Evolutionary conservation across 202 grass and related monocot species (phyloP).

Genomic region (Bolboschoenoplectus hybrid): DNA sequence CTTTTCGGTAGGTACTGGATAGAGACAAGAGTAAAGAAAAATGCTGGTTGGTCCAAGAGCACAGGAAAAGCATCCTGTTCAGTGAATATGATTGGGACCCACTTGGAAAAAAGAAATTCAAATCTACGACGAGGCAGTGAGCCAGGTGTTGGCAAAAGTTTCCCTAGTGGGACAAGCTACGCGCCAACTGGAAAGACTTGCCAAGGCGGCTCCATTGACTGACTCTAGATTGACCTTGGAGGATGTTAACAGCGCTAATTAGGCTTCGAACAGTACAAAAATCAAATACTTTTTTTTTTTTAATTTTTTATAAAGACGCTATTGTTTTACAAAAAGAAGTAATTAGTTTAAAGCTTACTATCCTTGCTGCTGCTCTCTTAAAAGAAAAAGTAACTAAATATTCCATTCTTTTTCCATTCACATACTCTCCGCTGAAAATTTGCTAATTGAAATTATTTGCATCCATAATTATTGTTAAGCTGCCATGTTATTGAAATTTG

Average conservation of each 20-base stretch:
- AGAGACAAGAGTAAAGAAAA: neutral
- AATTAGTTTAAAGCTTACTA: neutral
- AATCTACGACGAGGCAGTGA: neutral
- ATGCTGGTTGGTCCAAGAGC: neutral
- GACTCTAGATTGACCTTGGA: neutral
- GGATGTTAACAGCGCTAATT: neutral
- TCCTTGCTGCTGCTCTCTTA: no score
- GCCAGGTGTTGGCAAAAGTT: conserved; percentile 17
- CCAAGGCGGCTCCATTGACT: conserved; percentile 2
- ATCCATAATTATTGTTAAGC: neutral
- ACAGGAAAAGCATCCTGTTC: neutral
- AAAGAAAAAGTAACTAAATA: no score
- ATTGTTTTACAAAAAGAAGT: neutral
- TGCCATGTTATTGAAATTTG: neutral
- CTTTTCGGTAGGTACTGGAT: neutral
- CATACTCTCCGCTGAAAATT: neutral
- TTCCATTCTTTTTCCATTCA: neutral
- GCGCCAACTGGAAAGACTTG: neutral
- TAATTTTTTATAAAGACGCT: neutral
- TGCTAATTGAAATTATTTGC: neutral
- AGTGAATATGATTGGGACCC: neutral
- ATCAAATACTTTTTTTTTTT: neutral
- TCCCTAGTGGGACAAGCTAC: neutral
- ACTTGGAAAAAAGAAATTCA: neutral
- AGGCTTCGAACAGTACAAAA: neutral